Percentiles rank a stretch among this genome's conserved stretches.
phyloP scores from a whole-genome alignment of 1,284 basidiomycete species.

The Taiwanofungus camphoratus region DNA sequence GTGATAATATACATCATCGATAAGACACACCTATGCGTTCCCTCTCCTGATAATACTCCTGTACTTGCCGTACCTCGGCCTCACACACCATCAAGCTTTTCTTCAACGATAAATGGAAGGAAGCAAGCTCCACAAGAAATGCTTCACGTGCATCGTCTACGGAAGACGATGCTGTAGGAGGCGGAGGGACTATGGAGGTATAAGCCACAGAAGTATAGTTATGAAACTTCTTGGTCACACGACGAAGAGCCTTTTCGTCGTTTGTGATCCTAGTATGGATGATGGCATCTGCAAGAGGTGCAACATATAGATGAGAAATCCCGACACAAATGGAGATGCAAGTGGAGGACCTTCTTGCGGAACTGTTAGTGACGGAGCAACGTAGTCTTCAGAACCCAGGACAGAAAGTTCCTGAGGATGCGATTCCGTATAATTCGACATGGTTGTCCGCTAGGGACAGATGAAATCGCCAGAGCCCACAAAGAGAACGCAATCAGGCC shows the following conservation, averaged over 20 bases:
- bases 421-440: neutral
- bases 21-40: conserved; percentile 56
- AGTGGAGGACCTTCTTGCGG: conserved; percentile 79
- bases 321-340: conserved; percentile 18
- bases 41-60: conserved; percentile 69
- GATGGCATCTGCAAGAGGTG: conserved; percentile 51
- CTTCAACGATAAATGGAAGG: conserved; percentile 66
- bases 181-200: conserved; percentile 37
- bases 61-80: conserved; percentile 74
- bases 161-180: conserved; percentile 29
- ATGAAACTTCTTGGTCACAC: conserved; percentile 76
- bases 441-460: no score
- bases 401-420: conserved; percentile 2
- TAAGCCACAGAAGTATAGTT: conserved; percentile 56
- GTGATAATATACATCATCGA: conserved; percentile 2
- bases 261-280: conserved; percentile 72
- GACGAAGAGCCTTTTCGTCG: conserved; percentile 55
- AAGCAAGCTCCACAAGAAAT: conserved; percentile 68
- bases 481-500: no score
- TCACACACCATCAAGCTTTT: conserved; percentile 77
- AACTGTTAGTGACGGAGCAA: conserved; percentile 42
- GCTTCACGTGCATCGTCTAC: conserved; percentile 71
- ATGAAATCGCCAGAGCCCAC: no score
- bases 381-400: conserved; percentile 11
- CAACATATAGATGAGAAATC: conserved; percentile 12